Evolutionary conservation across 106 monocot species (phyloP), one percentile per base, ranked within the genome.

Genomic region (Apostasia shenzhenica): DNA sequence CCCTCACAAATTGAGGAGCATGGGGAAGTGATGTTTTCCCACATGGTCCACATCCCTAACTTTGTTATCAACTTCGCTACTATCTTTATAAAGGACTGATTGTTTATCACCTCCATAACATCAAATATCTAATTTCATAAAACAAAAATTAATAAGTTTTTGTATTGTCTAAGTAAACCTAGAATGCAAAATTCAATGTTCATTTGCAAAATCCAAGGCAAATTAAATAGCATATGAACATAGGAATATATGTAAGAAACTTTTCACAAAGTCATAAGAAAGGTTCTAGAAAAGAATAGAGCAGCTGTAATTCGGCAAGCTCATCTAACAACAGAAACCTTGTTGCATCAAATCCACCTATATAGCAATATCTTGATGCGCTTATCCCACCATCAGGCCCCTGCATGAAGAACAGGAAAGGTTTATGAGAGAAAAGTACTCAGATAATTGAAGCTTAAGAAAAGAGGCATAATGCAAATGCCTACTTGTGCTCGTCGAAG

Each of bases 291-390:
- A 55, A 5, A 3, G 55, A 55, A 55, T 13, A 2, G 12, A 4
- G n/a, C 14, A n/a, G n/a, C 14, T 55, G 3, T n/a, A 5, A 13
- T 13, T n/a, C n/a, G 55, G 14, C 3, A 5, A 55, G 55, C 14
- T 55, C 4, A 26, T 26, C 26, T 26, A 26, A 26, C 26, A 55
- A 55, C 1, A 59, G 13, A 58, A 45, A 90, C 94, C 94, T 94
- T 77, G 94, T 94, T 73, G 91, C 90, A 88, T 94, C 94, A 88
- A 94, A 94, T 68, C 94, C 94, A 57, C 94, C 94, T 76, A 94
- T 88, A 75, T 94, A 94, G 79, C 88, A 85, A 66, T 91, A 94
- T 81, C 79, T 87, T 55, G 94, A 92, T 59, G 92, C 88, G 71
- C 88, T 92, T 65, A 92, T 88, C 72, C 88, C 92, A 75, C 92